Conservation (phyloP, 1,284 basidiomycete species). For the Schizophyllum amplum region DNA sequence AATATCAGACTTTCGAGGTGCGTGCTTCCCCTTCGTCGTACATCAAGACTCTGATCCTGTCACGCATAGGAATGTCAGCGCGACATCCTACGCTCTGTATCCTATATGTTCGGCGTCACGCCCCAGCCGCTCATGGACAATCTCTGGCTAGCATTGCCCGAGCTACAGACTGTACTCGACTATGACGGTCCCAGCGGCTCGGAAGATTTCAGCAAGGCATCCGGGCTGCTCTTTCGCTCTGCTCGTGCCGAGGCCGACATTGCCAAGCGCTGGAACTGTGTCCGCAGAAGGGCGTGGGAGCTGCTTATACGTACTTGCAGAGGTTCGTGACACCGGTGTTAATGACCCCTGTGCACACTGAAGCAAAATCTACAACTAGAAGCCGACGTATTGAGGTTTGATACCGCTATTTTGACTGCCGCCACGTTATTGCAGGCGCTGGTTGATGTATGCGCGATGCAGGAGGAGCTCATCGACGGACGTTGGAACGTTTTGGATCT, state of each 20-base stretch:
- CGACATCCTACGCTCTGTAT: slow-evolving; percentile 41
- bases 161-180: slow-evolving; percentile 33
- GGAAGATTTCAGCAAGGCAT: not conserved
- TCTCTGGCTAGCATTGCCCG: slow-evolving; percentile 45
- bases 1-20: slow-evolving; percentile 45
- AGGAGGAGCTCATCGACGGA: slow-evolving; percentile 28
- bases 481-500: slow-evolving; percentile 14
- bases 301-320: slow-evolving; percentile 35
- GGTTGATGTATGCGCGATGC: slow-evolving; percentile 26
- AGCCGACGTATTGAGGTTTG: slow-evolving; percentile 40
- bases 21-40: slow-evolving; percentile 5
- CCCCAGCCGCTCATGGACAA: slow-evolving; percentile 52
- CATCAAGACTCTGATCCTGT: not conserved
- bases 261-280: slow-evolving; percentile 33
- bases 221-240: not conserved
- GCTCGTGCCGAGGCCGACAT: slow-evolving; percentile 1
- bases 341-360: not conserved
- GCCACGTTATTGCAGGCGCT: slow-evolving; percentile 39
- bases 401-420: slow-evolving; percentile 42
- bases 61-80: slow-evolving; percentile 43
- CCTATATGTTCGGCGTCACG: slow-evolving; percentile 42
- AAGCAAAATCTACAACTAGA: slow-evolving; percentile 23
- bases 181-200: slow-evolving; percentile 5
- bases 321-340: slow-evolving; percentile 25
- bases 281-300: slow-evolving; percentile 40